Base-by-base conservation (phyloP, 495 filamentous ascomycete species). In the Neurospora cerealis region DNA sequence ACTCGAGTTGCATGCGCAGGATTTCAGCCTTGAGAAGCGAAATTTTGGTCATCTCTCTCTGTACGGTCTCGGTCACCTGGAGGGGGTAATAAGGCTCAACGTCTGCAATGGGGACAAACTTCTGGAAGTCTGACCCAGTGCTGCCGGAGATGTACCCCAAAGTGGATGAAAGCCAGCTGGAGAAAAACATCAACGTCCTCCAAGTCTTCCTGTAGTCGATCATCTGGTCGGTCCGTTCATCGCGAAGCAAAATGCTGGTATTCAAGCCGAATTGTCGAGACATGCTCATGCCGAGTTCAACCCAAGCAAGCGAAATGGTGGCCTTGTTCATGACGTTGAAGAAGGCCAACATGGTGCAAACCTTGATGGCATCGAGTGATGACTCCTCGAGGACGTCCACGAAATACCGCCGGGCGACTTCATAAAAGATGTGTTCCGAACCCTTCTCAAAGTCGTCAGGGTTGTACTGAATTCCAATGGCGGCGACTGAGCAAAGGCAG, bases 81-180 rank as follows among this genome's bases (percentile, higher is more conserved):
- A 32, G 36, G 17, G 19, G 28, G 8, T n/a, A 60, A 37, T 66
- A 32, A 34, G 41, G 54, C 54, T 66, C 54, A 34, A 66, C 54
- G 15, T 40, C n/a, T 40, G 69, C 54, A 70, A 79, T 76, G 10
- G 75, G 77, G 17, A 79, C 71, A 19, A 79, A 48, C 11, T 74
- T 74, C 15, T 74, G 48, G 44, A 79, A 80, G 39, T 72, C 75
- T 7, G 70, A 70, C 3, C 75, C 77, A n/a, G 73, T 72, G 21
- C 69, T 74, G 11, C 75, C 75, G 13, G 80, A 80, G 5, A 79
- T 77, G 54, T 82, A 80, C 13, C 80, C 80, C 3, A 82, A 73
- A 0, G 80, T 81, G 0, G 77, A 79, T 3, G 79, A 77, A n/a
- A 82, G 75, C 79, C 79, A 82, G 42, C 80, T 82, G 5, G 78